Conservation (phyloP, 208 protist genomes). For the Wallacemonas sp. region DNA sequence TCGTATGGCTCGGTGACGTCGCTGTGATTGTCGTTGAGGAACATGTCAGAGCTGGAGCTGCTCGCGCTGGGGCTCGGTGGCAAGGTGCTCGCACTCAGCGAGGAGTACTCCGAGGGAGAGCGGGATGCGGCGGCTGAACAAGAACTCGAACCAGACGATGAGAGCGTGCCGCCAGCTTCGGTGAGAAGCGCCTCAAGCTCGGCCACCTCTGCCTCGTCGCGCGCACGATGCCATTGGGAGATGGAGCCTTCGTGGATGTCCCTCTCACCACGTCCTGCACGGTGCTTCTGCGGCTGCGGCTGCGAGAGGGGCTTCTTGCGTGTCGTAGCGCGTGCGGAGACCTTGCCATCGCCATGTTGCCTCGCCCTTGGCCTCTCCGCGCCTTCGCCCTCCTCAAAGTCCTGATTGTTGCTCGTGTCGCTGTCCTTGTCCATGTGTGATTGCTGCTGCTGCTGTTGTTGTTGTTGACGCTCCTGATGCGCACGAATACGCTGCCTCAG, state of each 20-base stretch:
- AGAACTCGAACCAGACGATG: no score
- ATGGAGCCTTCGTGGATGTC: no score
- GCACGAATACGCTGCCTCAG: background rate
- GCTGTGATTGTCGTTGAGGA: slow-evolving; percentile 20
- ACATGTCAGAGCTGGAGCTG: background rate
- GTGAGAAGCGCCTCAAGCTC: background rate
- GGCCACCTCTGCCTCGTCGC: background rate
- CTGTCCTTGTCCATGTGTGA: background rate
- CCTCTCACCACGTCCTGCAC: no score
- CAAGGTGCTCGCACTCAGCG: background rate
- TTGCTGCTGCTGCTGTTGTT: slow-evolving; percentile 4
- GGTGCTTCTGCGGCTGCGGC: no score
- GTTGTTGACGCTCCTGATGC: background rate
- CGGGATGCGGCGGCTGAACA: background rate
- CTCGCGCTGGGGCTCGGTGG: slow-evolving; percentile 9
- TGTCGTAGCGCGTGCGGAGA: no score
- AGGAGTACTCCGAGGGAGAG: background rate
- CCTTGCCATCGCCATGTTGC: no score
- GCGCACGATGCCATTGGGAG: background rate
- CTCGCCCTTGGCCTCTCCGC: no score
- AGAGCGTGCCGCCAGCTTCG: background rate
- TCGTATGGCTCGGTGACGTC: slow-evolving; percentile 45
- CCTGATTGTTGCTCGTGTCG: background rate
- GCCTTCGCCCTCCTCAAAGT: no score
- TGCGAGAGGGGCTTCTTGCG: no score